These are phyloP conservation scores for Carallia pectinifolia DNA, from an alignment of 345 rosid species.

Conservation along the genomic window DNA sequence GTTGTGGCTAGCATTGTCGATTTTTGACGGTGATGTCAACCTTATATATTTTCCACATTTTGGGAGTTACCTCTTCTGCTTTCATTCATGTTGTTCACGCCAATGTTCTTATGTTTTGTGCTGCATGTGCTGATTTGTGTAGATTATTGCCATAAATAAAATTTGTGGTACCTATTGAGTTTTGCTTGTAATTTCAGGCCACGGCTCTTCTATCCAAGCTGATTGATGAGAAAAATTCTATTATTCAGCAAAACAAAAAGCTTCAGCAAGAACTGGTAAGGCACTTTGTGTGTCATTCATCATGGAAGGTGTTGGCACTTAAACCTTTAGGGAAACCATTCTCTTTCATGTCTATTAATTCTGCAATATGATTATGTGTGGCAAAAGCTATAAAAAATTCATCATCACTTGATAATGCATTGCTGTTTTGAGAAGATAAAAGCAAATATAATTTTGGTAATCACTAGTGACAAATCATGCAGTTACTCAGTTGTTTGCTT, in stretches of 20 bases:
- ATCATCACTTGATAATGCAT: no score
- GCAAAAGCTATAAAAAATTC: no score
- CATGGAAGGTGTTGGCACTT: not conserved
- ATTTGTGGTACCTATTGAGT: not conserved
- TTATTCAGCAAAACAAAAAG: constrained; percentile 42
- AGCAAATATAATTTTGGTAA: no score
- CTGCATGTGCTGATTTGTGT: not conserved
- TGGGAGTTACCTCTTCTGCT: not conserved
- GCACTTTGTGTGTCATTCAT: not conserved
- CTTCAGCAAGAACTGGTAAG: constrained; percentile 73
- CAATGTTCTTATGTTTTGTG: not conserved
- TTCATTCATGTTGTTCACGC: not conserved
- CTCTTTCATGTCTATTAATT: not conserved
- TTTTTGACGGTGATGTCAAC: not conserved
- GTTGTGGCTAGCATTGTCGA: not conserved
- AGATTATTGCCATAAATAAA: not conserved
- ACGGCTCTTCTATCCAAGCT: constrained; percentile 50
- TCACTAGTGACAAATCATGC: no score
- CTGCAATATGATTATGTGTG: not conserved
- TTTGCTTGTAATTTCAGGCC: constrained; percentile 43
- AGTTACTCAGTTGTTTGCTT: no score
- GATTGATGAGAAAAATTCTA: constrained; percentile 54
- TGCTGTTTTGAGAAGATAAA: no score
- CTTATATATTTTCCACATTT: not conserved
- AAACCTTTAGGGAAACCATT: not conserved